Evolutionary conservation across 225 moss, liverwort and hornwort species (phyloP).

Genomic region (Pseudisothecium myosuroides): DNA sequence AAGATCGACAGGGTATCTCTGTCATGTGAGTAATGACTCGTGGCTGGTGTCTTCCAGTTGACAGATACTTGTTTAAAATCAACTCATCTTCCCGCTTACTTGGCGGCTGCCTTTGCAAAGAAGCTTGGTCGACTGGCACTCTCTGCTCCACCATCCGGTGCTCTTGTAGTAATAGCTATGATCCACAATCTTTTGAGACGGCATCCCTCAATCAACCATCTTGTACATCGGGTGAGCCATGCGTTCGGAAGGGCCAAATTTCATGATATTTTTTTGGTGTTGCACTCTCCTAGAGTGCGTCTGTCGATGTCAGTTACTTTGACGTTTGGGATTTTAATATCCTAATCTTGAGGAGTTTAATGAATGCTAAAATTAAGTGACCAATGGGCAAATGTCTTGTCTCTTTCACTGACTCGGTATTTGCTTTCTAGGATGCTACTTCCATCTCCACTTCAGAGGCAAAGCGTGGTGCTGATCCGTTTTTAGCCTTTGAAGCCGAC

Average conservation of each 20-base stretch:
- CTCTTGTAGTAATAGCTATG: conserved; percentile 85
- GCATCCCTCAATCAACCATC: conserved; percentile 85
- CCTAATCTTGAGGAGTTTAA: neutral
- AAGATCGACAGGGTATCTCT: neutral
- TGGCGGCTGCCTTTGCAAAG: conserved; percentile 97
- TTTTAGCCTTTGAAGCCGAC: conserved; percentile 59
- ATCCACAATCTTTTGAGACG: conserved; percentile 92
- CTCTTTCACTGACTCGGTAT: neutral
- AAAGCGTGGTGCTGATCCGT: conserved; percentile 63
- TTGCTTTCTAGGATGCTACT: conserved; percentile 8
- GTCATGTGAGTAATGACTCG: neutral
- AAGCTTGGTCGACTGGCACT: conserved; percentile 79
- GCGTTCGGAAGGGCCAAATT: neutral
- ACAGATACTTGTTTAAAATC: conserved; percentile 76
- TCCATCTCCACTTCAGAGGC: conserved; percentile 6
- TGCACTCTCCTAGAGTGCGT: neutral
- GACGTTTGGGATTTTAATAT: neutral
- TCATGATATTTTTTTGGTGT: neutral
- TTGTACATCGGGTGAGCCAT: conserved; percentile 69
- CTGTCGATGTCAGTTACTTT: neutral
- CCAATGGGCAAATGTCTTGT: neutral
- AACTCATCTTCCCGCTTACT: conserved; percentile 79
- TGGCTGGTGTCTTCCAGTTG: conserved; percentile 45
- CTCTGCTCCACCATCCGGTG: conserved; percentile 88
- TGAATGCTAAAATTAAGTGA: neutral